Evolutionary conservation across 2,329 filamentous ascomycete genomes (phyloP).

Genomic region (Colletotrichum musicola): DNA sequence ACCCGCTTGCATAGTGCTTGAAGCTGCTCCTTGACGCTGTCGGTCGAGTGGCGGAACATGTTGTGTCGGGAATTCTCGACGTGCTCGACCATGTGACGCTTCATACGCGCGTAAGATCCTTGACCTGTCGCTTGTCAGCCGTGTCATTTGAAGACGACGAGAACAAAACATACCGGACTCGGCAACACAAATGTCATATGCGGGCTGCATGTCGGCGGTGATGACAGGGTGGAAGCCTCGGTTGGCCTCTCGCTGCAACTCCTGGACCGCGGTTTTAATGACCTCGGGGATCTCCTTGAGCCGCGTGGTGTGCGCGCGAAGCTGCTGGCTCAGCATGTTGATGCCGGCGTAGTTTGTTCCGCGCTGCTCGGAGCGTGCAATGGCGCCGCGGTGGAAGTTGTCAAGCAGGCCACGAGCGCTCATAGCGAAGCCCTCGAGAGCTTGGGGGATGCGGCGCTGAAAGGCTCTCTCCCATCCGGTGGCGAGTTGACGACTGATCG

Average conservation of each 20-base stretch:
- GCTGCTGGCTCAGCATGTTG: slow-evolving; percentile 42
- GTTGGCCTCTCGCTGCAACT: slow-evolving; percentile 43
- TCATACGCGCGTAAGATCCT: slow-evolving; percentile 45
- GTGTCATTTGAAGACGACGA: neutral
- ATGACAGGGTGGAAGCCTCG: slow-evolving; percentile 43
- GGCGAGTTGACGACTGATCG: slow-evolving; percentile 41
- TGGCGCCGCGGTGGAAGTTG: slow-evolving; percentile 33
- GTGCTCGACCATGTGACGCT: slow-evolving; percentile 42
- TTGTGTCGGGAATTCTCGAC: slow-evolving; percentile 31
- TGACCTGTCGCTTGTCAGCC: slow-evolving; percentile 24
- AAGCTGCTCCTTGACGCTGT: slow-evolving; percentile 41
- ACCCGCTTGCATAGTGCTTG: slow-evolving; percentile 9
- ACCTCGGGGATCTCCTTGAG: slow-evolving; percentile 36
- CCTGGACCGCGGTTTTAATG: slow-evolving; percentile 28
- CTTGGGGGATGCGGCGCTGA: slow-evolving; percentile 41
- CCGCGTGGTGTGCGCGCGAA: slow-evolving; percentile 36
- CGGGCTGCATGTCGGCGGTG: slow-evolving; percentile 40
- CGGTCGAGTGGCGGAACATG: slow-evolving; percentile 42
- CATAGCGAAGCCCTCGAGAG: slow-evolving; percentile 22
- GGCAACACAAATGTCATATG: slow-evolving; percentile 40
- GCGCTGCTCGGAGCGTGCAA: slow-evolving; percentile 28
- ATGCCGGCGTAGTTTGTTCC: slow-evolving; percentile 35
- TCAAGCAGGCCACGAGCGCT: slow-evolving; percentile 19
- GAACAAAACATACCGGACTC: slow-evolving; percentile 22
- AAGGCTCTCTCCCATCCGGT: slow-evolving; percentile 46